A percentile compares a stretch with the other conserved stretches of the same genome.
Conservation (phyloP, 1,284 basidiomycete species). For the Ceratobasidium sp. region DNA sequence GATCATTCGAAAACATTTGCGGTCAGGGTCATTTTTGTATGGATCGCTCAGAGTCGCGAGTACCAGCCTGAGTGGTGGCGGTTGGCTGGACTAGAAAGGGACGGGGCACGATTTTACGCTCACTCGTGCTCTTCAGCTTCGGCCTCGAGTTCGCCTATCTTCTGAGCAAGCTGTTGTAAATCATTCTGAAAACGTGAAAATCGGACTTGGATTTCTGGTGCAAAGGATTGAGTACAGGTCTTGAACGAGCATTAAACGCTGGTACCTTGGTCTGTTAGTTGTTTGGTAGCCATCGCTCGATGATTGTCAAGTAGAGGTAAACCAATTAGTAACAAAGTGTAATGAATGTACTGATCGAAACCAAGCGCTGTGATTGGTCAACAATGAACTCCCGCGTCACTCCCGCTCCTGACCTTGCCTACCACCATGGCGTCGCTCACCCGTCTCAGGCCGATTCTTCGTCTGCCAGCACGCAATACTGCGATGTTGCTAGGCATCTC, state of each 20-base stretch:
- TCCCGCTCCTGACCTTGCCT: slow-evolving; percentile 24
- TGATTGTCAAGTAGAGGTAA: background rate
- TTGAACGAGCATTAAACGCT: background rate
- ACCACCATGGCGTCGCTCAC: slow-evolving; percentile 41
- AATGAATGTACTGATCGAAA: slow-evolving; percentile 32
- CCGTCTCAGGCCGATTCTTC: slow-evolving; percentile 17
- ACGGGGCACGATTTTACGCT: slow-evolving; percentile 51
- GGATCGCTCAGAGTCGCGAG: slow-evolving; percentile 87
- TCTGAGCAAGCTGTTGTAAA: slow-evolving; percentile 84
- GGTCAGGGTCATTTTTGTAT: slow-evolving; percentile 80
- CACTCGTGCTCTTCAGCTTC: slow-evolving; percentile 93
- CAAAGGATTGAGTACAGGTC: background rate
- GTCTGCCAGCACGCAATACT: slow-evolving; percentile 14
- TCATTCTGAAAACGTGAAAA: slow-evolving; percentile 84
- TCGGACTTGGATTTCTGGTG: slow-evolving; percentile 82
- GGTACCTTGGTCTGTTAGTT: slow-evolving; percentile 75
- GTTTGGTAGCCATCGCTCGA: slow-evolving; percentile 22
- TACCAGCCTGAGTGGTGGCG: slow-evolving; percentile 75
- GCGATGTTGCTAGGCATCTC: slow-evolving; percentile 25
- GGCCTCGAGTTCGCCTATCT: slow-evolving; percentile 93
- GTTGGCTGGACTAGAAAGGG: background rate
- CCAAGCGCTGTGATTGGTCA: slow-evolving; percentile 44
- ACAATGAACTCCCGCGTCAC: slow-evolving; percentile 37
- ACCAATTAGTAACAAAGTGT: slow-evolving; percentile 17
- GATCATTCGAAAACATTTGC: slow-evolving; percentile 97